These are phyloP conservation scores for Flaveria bidentis DNA, from an alignment of 129 eudicot species.

Conservation along the genomic window DNA sequence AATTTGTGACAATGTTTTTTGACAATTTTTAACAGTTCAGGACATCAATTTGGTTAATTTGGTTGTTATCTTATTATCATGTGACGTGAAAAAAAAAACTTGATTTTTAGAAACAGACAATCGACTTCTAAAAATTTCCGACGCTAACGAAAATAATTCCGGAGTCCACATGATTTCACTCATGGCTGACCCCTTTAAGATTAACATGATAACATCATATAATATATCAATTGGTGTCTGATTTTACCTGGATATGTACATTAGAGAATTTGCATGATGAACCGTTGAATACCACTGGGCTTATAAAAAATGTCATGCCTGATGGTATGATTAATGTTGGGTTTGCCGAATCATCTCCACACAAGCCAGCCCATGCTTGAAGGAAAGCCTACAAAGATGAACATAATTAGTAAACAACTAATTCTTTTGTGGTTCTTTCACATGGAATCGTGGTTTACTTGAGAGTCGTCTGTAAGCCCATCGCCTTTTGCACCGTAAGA, in stretches of 20 bases:
- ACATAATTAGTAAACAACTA: slow-evolving; percentile 1
- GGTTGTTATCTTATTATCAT: too few species aligned
- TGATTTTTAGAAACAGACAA: too few species aligned
- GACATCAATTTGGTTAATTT: too few species aligned
- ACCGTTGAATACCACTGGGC: slow-evolving; percentile 41
- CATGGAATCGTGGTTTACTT: slow-evolving; percentile 11
- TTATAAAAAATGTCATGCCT: slow-evolving; percentile 34
- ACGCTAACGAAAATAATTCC: too few species aligned
- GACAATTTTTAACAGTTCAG: too few species aligned
- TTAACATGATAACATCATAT: not conserved
- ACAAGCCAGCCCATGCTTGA: slow-evolving; percentile 44
- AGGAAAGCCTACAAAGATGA: slow-evolving; percentile 38
- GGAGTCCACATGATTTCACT: too few species aligned
- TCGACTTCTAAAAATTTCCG: too few species aligned
- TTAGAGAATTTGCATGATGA: slow-evolving; percentile 40
- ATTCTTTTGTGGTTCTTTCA: not conserved
- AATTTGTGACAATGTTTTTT: too few species aligned
- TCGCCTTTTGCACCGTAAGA: slow-evolving; percentile 54
- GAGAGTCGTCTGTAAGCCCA: slow-evolving; percentile 46
- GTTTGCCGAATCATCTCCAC: slow-evolving; percentile 27
- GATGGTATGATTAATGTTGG: slow-evolving; percentile 35
- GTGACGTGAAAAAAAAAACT: too few species aligned
- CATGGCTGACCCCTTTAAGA: too few species aligned
- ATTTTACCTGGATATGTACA: slow-evolving; percentile 35
- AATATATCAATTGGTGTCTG: not conserved